A percentile compares a stretch with the other conserved stretches of the same genome.
Conservation (phyloP, 768 basidiomycete genomes). For the Clitopilus hobsonii region DNA sequence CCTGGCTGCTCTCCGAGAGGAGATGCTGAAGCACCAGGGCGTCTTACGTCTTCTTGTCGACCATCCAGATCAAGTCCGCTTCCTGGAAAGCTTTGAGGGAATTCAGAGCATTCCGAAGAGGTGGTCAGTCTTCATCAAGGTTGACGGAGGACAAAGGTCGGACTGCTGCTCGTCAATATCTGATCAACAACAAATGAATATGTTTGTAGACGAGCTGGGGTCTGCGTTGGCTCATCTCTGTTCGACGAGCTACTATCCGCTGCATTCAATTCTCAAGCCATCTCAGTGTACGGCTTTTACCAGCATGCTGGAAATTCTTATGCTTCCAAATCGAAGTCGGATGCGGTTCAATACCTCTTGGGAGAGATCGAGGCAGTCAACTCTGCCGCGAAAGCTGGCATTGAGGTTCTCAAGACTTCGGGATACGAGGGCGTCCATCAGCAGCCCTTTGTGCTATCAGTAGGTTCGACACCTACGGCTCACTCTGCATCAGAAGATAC, state of each 20-base stretch:
- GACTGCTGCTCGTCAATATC: slow-evolving; percentile 16
- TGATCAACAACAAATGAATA: slow-evolving; percentile 8
- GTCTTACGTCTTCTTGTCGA: slow-evolving; percentile 69
- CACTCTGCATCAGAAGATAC: slow-evolving; percentile 64
- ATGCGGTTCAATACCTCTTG: slow-evolving; percentile 64
- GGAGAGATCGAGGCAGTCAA: slow-evolving; percentile 71
- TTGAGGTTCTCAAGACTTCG: slow-evolving; percentile 38
- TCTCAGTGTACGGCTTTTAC: slow-evolving; percentile 80
- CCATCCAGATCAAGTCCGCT: slow-evolving; percentile 65
- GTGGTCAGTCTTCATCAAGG: slow-evolving; percentile 81
- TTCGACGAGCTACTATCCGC: slow-evolving; percentile 53
- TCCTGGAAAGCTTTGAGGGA: slow-evolving; percentile 57
- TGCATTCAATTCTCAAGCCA: slow-evolving; percentile 46
- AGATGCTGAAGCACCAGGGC: slow-evolving; percentile 51
- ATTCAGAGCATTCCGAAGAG: slow-evolving; percentile 29
- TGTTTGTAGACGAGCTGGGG: slow-evolving; percentile 64
- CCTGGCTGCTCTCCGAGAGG: slow-evolving; percentile 53
- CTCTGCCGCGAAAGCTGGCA: slow-evolving; percentile 51
- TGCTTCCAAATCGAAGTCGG: slow-evolving; percentile 60
- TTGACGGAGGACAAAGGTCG: slow-evolving; percentile 80
- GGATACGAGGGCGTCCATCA: slow-evolving; percentile 26
- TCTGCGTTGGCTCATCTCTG: slow-evolving; percentile 43
- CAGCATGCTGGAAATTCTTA: slow-evolving; percentile 78
- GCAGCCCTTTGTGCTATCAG: slow-evolving; percentile 64
- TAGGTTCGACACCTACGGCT: slow-evolving; percentile 87